A percentile compares a stretch with the other conserved stretches of the same genome.
phyloP scores from a whole-genome alignment of 2,329 filamentous ascomycete genomes.

The Colletotrichum sp. region DNA sequence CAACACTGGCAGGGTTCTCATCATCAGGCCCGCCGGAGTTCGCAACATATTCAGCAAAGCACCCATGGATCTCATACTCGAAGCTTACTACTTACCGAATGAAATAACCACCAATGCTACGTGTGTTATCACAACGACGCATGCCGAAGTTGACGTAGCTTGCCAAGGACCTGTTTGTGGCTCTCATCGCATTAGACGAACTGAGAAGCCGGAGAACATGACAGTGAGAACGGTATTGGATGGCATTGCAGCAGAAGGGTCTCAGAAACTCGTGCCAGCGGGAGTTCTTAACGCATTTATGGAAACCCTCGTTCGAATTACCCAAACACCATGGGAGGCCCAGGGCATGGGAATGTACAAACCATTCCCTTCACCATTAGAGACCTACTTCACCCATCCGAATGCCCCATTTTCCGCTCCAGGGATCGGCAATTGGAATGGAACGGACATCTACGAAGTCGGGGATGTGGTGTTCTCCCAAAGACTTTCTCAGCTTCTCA shows the following conservation, averaged over 20 bases:
- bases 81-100: neutral
- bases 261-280: fast-evolving
- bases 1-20: neutral
- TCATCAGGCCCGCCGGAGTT: neutral
- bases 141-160: neutral
- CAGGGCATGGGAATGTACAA: neutral
- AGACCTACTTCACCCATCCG: slow-evolving; percentile 1
- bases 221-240: neutral
- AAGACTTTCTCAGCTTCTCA: slow-evolving; percentile 1
- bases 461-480: neutral
- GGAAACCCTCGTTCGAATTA: neutral
- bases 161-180: neutral
- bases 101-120: neutral
- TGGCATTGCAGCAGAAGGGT: neutral
- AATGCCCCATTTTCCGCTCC: neutral
- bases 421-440: neutral
- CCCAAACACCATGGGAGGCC: neutral
- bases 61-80: neutral
- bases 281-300: neutral
- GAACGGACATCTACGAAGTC: neutral
- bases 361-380: neutral
- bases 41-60: neutral
- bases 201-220: neutral
- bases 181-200: neutral
- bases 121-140: neutral